A percentile compares a stretch with the other conserved stretches of the same genome.
These are phyloP conservation scores for Nothomitra cinnamomea DNA, from an alignment of 2,329 filamentous ascomycete species.

Conservation along the genomic window DNA sequence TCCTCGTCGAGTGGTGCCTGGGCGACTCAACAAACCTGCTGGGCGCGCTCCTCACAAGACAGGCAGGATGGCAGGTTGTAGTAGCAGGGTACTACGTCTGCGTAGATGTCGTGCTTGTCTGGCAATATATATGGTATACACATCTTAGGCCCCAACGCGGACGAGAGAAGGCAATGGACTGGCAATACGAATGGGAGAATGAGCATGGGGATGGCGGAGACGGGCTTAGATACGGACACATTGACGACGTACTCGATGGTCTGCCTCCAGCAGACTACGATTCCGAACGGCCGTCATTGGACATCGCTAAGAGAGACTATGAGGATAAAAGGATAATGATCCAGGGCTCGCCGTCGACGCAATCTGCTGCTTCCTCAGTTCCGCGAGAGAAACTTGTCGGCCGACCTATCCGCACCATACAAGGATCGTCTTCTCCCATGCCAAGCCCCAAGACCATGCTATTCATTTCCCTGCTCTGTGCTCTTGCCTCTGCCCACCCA, in stretches of 20 bases:
- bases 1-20: conserved; percentile 47
- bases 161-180: conserved; percentile 17
- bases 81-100: conserved; percentile 49
- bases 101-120: conserved; percentile 43
- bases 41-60: conserved; percentile 44
- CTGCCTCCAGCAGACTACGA: conserved; percentile 20
- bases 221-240: not conserved
- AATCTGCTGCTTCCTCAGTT: conserved; percentile 1
- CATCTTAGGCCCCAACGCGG: conserved; percentile 31
- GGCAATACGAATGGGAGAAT: conserved; percentile 14
- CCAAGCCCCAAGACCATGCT: conserved; percentile 27
- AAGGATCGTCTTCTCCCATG: conserved; percentile 6
- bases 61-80: conserved; percentile 49
- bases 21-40: conserved; percentile 46
- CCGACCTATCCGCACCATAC: not conserved
- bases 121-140: conserved; percentile 51
- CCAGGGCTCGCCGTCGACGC: conserved; percentile 2
- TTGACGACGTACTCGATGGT: conserved; percentile 19
- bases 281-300: conserved; percentile 10
- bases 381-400: not conserved
- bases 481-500: conserved; percentile 23
- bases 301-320: conserved; percentile 7
- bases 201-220: not conserved
- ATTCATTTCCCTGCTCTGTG: conserved; percentile 27
- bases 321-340: conserved; percentile 4